A percentile compares a stretch with the other conserved stretches of the same genome.
Evolutionary conservation across 2,329 filamentous ascomycete genomes (phyloP).

Genomic region (Curvularia sp.): DNA sequence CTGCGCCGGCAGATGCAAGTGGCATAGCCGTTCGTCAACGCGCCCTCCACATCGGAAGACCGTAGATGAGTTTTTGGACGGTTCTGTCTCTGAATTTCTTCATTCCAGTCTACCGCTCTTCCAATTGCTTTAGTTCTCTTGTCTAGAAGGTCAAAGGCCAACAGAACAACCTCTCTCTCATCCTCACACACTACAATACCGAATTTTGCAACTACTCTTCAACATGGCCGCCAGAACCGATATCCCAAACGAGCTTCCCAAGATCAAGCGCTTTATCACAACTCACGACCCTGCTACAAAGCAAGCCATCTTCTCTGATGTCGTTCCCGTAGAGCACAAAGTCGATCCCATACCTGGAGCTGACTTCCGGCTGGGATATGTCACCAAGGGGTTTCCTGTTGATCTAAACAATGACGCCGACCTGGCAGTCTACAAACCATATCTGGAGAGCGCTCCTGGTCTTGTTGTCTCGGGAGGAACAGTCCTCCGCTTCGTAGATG

Average conservation of each 20-base stretch:
- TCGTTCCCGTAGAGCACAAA: constrained; percentile 32
- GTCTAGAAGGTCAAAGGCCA: neutral
- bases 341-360: constrained; percentile 32
- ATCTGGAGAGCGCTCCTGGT: constrained; percentile 56
- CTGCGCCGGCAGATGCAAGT: constrained; percentile 9
- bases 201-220: neutral
- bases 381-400: constrained; percentile 56
- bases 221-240: constrained; percentile 25
- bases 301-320: constrained; percentile 44
- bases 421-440: constrained; percentile 54
- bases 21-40: neutral
- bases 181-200: neutral
- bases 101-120: neutral
- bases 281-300: constrained; percentile 44
- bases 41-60: constrained; percentile 20
- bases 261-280: constrained; percentile 47
- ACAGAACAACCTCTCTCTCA: neutral
- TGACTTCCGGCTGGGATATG: constrained; percentile 58
- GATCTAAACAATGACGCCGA: constrained; percentile 56
- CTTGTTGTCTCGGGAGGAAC: constrained; percentile 56
- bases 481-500: constrained; percentile 52
- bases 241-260: constrained; percentile 34
- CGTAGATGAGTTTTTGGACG: neutral
- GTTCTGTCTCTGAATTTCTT: neutral
- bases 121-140: neutral